Conservation (phyloP, 805 yeast species). For the Saturnispora galanensis region DNA sequence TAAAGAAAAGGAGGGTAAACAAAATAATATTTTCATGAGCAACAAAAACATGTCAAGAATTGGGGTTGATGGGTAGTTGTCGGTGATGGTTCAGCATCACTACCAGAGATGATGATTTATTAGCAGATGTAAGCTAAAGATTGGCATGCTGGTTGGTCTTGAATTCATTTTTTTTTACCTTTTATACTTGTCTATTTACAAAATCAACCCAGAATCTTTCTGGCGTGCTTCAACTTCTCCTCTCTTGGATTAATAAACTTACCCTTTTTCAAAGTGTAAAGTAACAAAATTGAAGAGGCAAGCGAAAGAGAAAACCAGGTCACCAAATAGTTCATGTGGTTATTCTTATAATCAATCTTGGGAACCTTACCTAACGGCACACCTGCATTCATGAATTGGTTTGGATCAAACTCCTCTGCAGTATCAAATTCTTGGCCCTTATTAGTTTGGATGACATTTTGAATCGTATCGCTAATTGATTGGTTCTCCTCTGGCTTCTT, state of each 20-base stretch:
- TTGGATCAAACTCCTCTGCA: slow-evolving; percentile 36
- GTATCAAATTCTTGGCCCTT: slow-evolving; percentile 15
- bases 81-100: too few relatives aligned
- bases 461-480: not conserved
- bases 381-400: slow-evolving; percentile 66
- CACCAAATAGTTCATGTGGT: slow-evolving; percentile 82
- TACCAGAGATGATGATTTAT: not conserved
- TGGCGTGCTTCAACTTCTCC: slow-evolving; percentile 43
- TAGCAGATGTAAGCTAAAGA: not conserved
- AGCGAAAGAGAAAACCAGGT: slow-evolving; percentile 91
- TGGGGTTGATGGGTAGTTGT: too few relatives aligned
- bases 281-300: slow-evolving; percentile 59
- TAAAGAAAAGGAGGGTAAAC: not conserved
- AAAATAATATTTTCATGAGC: not conserved
- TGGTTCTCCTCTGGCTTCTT: not conserved
- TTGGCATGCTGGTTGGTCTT: too few relatives aligned
- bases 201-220: slow-evolving; percentile 26
- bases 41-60: not conserved
- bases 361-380: slow-evolving; percentile 84
- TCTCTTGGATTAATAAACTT: slow-evolving; percentile 29
- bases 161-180: too few relatives aligned
- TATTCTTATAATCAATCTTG: slow-evolving; percentile 73
- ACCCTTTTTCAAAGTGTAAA: slow-evolving; percentile 39
- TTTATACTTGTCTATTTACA: not conserved
- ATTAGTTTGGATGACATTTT: slow-evolving; percentile 6